These are phyloP conservation scores for Trametes coccinea DNA, from an alignment of 768 basidiomycete genomes.

Conservation along the genomic window DNA sequence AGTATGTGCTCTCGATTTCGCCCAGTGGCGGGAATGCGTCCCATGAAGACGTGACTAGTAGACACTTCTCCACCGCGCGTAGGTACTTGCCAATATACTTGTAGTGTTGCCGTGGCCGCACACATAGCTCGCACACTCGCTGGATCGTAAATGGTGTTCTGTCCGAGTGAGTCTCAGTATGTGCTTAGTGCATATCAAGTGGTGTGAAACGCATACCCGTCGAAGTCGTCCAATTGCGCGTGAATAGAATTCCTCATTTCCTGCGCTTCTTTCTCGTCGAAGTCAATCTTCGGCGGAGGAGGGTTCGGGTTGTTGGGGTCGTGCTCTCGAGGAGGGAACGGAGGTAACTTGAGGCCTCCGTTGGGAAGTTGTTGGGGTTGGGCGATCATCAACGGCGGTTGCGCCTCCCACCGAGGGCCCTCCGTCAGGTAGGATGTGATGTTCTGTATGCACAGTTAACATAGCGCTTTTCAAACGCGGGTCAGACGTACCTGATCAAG, in stretches of 20 bases:
- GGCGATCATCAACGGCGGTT: constrained; percentile 44
- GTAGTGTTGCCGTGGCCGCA: constrained; percentile 71
- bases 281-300: constrained; percentile 56
- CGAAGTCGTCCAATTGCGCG: constrained; percentile 70
- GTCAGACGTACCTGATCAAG: constrained; percentile 54
- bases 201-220: constrained; percentile 49
- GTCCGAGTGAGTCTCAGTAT: neutral
- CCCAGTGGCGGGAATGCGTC: constrained; percentile 69
- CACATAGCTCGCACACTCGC: constrained; percentile 79
- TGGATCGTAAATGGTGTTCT: constrained; percentile 84
- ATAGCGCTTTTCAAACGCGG: no score
- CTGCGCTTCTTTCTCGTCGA: constrained; percentile 62
- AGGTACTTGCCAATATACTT: constrained; percentile 82
- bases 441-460: constrained; percentile 31
- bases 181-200: neutral
- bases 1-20: constrained; percentile 33
- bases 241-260: constrained; percentile 58
- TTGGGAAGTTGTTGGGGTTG: constrained; percentile 39
- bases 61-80: constrained; percentile 78
- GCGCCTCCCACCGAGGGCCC: constrained; percentile 25
- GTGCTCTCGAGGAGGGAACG: constrained; percentile 64
- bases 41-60: constrained; percentile 82
- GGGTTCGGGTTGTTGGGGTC: constrained; percentile 47
- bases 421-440: constrained; percentile 34
- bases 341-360: constrained; percentile 70